phyloP scores from a whole-genome alignment of 768 basidiomycete species.

The Phanerochaete sordida region DNA sequence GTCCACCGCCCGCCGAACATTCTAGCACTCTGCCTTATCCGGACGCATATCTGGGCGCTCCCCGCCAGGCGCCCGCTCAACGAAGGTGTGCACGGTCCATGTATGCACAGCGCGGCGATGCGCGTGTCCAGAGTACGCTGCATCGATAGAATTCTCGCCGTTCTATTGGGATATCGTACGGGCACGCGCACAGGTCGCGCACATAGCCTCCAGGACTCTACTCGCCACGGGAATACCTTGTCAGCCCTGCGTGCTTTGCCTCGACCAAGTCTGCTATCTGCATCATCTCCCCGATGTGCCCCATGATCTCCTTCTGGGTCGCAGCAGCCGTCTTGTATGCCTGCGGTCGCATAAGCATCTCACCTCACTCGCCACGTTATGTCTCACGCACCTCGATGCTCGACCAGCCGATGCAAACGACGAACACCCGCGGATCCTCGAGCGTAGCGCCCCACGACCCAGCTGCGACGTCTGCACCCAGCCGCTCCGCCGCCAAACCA shows the following conservation, averaged over 20 bases:
- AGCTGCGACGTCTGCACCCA: background rate
- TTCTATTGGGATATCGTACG: too few species aligned
- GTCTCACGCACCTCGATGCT: constrained; percentile 1
- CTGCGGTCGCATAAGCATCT: background rate
- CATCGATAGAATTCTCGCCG: too few species aligned
- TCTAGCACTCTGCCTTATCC: constrained; percentile 6
- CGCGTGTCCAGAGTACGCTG: too few species aligned
- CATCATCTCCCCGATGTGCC: background rate
- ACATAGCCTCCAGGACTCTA: too few species aligned
- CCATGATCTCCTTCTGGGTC: background rate
- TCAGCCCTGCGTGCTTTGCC: background rate
- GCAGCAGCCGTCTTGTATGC: background rate
- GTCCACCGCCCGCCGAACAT: constrained; percentile 2
- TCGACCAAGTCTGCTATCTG: background rate
- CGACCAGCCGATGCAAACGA: background rate
- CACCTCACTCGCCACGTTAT: background rate
- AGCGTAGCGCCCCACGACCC: constrained; percentile 2
- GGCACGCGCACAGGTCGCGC: too few species aligned
- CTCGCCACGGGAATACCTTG: background rate
- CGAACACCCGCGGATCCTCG: constrained; percentile 5
- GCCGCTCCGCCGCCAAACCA: background rate
- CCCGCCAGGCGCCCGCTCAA: constrained; percentile 30
- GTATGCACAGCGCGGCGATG: too few species aligned
- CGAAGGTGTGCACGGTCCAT: too few species aligned
- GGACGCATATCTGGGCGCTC: constrained; percentile 1